Percentiles rank a stretch among this genome's conserved stretches.
phyloP scores from a whole-genome alignment of 352 stramenopile species.

The Globisporangium emineosum region DNA sequence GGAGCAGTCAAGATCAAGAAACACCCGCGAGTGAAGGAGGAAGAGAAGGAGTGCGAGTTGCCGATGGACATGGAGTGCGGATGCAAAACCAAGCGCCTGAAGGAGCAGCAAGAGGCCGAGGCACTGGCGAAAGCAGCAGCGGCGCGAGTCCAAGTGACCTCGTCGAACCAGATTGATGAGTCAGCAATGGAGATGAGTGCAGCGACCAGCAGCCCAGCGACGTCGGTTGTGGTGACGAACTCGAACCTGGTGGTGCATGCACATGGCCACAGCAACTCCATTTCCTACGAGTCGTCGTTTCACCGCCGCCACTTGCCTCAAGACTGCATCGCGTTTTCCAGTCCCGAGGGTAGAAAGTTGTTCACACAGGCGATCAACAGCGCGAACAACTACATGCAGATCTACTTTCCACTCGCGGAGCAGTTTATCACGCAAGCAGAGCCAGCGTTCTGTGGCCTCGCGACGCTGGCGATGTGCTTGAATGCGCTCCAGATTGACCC shows the following conservation, averaged over 20 bases:
- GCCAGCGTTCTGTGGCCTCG: slow-evolving; percentile 88
- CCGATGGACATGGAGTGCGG: slow-evolving; percentile 51
- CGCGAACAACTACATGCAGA: slow-evolving; percentile 68
- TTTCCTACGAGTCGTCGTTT: slow-evolving; percentile 38
- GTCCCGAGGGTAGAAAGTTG: slow-evolving; percentile 42
- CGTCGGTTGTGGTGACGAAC: slow-evolving; percentile 5
- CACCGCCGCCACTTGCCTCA: slow-evolving; percentile 51
- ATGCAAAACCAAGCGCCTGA: slow-evolving; percentile 41
- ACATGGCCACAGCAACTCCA: neutral
- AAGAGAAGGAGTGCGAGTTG: slow-evolving; percentile 30
- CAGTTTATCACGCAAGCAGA: slow-evolving; percentile 90
- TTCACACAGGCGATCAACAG: slow-evolving; percentile 53
- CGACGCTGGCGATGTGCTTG: slow-evolving; percentile 77
- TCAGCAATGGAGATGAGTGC: neutral
- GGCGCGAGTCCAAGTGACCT: slow-evolving; percentile 9
- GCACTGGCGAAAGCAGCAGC: slow-evolving; percentile 20
- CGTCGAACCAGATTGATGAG: slow-evolving; percentile 7
- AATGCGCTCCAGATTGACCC: slow-evolving; percentile 77
- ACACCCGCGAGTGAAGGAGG: neutral
- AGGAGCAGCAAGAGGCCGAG: slow-evolving; percentile 35
- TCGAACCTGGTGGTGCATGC: neutral
- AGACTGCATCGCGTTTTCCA: slow-evolving; percentile 50
- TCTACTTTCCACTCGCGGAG: slow-evolving; percentile 91
- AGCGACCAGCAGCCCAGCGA: neutral
- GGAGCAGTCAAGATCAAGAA: slow-evolving; percentile 1